Percentiles rank a stretch among this genome's conserved stretches.
These are phyloP conservation scores for Candida cerambycidarum DNA, from an alignment of 805 yeast genomes.

Conservation along the genomic window DNA sequence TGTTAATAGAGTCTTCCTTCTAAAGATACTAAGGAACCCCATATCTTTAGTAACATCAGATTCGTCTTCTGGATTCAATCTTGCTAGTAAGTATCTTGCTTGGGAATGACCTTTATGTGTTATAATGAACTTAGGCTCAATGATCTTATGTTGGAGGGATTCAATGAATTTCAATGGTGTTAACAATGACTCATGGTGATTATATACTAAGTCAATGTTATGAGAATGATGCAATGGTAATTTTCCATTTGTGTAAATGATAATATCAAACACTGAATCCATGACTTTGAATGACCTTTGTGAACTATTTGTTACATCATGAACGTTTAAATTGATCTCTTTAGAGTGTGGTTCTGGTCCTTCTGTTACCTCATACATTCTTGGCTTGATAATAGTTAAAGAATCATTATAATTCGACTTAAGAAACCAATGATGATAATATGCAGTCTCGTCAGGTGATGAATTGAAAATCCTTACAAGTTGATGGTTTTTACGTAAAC, in stretches of 20 bases:
- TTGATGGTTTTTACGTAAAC: slow-evolving; percentile 35
- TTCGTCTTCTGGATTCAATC: slow-evolving; percentile 25
- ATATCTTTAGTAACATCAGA: background rate
- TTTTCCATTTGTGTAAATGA: slow-evolving; percentile 22
- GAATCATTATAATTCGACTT: slow-evolving; percentile 20
- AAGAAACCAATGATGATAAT: slow-evolving; percentile 33
- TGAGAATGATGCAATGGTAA: slow-evolving; percentile 29
- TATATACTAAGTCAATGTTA: slow-evolving; percentile 20
- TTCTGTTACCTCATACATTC: slow-evolving; percentile 18
- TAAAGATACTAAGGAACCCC: slow-evolving; percentile 8
- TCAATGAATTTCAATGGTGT: slow-evolving; percentile 19
- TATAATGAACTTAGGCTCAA: slow-evolving; percentile 25
- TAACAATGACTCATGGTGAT: slow-evolving; percentile 11
- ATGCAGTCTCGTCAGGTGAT: slow-evolving; percentile 48
- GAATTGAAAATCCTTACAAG: slow-evolving; percentile 40
- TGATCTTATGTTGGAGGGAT: slow-evolving; percentile 10
- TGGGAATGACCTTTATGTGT: slow-evolving; percentile 41
- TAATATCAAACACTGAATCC: slow-evolving; percentile 28
- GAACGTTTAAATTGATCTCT: slow-evolving; percentile 18
- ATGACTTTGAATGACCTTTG: slow-evolving; percentile 22
- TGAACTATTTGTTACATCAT: slow-evolving; percentile 14
- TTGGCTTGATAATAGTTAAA: slow-evolving; percentile 28
- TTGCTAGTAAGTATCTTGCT: slow-evolving; percentile 31
- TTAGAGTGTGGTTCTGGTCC: no score
- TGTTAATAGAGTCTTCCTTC: slow-evolving; percentile 11